Percentiles rank a stretch among this genome's conserved stretches.
phyloP scores from a whole-genome alignment of 2,329 filamentous ascomycete species.

The Fusarium verticillioides region DNA sequence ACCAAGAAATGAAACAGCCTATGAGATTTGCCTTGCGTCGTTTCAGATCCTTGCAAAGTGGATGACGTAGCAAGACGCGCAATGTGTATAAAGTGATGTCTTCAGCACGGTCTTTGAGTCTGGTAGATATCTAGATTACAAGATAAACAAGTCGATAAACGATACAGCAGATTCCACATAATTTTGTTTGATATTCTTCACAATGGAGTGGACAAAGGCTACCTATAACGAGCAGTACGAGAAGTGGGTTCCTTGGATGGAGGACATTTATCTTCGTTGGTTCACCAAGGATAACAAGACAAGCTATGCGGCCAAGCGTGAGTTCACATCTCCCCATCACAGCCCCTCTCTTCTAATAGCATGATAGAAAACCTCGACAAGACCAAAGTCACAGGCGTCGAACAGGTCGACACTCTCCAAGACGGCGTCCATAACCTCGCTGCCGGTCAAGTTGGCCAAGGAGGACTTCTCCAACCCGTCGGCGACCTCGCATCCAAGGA shows the following conservation, averaged over 20 bases:
- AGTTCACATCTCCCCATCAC: slow-evolving; percentile 31
- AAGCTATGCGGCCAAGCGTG: slow-evolving; percentile 76
- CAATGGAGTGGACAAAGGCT: slow-evolving; percentile 67
- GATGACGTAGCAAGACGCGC: slow-evolving; percentile 38
- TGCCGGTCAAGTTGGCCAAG: slow-evolving; percentile 73
- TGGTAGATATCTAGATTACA: not conserved
- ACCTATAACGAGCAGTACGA: slow-evolving; percentile 80
- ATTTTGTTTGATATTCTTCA: not conserved
- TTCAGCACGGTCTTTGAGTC: not conserved
- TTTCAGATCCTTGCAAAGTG: slow-evolving; percentile 26
- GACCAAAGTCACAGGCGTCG: slow-evolving; percentile 74
- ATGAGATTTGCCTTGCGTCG: slow-evolving; percentile 19
- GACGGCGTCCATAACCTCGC: slow-evolving; percentile 73
- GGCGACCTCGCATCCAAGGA: slow-evolving; percentile 72
- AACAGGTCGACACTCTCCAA: slow-evolving; percentile 75
- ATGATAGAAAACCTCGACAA: slow-evolving; percentile 71
- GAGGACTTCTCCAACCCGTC: slow-evolving; percentile 72
- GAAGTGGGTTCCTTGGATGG: slow-evolving; percentile 80
- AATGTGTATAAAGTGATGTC: slow-evolving; percentile 21
- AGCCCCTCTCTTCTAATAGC: slow-evolving; percentile 1
- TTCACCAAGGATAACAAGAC: slow-evolving; percentile 83
- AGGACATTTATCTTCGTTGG: slow-evolving; percentile 77
- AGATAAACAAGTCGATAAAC: not conserved
- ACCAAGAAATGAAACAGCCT: slow-evolving; percentile 25
- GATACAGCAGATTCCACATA: not conserved